phyloP scores from a whole-genome alignment of 2,329 filamentous ascomycete species.

The Phialophora expanda region DNA sequence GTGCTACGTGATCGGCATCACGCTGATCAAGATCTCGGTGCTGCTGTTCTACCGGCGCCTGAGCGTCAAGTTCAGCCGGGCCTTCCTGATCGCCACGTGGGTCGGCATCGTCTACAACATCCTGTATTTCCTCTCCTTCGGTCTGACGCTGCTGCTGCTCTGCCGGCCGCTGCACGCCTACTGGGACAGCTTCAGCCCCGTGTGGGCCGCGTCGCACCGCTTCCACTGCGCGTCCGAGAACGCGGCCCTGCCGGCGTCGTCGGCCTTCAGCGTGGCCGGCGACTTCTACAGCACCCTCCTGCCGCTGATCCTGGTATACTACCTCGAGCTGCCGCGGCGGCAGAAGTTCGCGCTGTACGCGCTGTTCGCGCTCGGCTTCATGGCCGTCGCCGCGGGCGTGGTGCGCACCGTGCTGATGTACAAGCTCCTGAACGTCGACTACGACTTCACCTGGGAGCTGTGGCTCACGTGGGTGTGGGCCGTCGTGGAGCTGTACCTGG shows the following conservation, averaged over 20 bases:
- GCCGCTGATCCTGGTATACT: slow-evolving; percentile 35
- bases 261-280: slow-evolving; percentile 35
- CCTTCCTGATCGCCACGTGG: slow-evolving; percentile 38
- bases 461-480: slow-evolving; percentile 42
- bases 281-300: slow-evolving; percentile 39
- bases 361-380: slow-evolving; percentile 37
- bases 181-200: slow-evolving; percentile 35
- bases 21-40: slow-evolving; percentile 37
- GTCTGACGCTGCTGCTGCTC: slow-evolving; percentile 32
- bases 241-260: slow-evolving; percentile 31
- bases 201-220: slow-evolving; percentile 30
- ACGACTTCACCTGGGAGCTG: slow-evolving; percentile 37
- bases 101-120: slow-evolving; percentile 40
- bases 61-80: slow-evolving; percentile 34
- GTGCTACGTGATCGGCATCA: slow-evolving; percentile 28
- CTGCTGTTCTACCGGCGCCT: slow-evolving; percentile 41
- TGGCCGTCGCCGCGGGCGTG: slow-evolving; percentile 38
- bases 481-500: slow-evolving; percentile 42
- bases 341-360: slow-evolving; percentile 37
- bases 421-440: slow-evolving; percentile 32
- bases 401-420: slow-evolving; percentile 36
- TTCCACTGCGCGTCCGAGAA: slow-evolving; percentile 34
- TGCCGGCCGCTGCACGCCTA: slow-evolving; percentile 37
- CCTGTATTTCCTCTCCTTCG: slow-evolving; percentile 32
- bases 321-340: slow-evolving; percentile 32